Base-by-base conservation (phyloP, 495 filamentous ascomycete species). In the Cenococcum geophilum region DNA sequence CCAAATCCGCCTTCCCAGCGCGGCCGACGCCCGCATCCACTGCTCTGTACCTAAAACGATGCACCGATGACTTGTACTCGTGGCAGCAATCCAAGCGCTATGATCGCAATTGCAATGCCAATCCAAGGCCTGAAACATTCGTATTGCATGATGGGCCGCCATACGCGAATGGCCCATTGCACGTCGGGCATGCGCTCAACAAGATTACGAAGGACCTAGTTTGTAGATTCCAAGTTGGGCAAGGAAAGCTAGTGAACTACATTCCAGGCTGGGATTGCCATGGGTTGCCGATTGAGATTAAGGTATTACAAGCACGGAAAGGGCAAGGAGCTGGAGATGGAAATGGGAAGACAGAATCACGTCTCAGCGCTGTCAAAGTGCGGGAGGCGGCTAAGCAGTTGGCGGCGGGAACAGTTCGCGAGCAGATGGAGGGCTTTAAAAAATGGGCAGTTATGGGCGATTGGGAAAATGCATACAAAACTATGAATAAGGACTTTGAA, bases 201-300 rank as follows among this genome's bases (percentile, higher is more conserved):
- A 99, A 99, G 72, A 87, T 97, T 59, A 75, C 96, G 52, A 99
- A 99, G 78, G 93, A 99, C 71, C 88, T 97, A 53, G 86, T 96
- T 55, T 80, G 88, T 66, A 83, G 93, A 42, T 83, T 86, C 64
- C 83, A 96, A 73, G 75, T 97, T 51, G 82, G 86, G 47, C 78
- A 83, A 67, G 92, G 92, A 37, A 86, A 84, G 69, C 78, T 83
- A 45, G 82, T 97, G 35, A 80, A 85, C n/a, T 99, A 92, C 71
- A 78, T 92, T 4, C 93, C 93, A 4, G 95, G 93, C 34, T 99
- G 95, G 95, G 93, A 99, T 73, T 99, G 93, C 68, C 93, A 99
- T 77, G 93, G 93, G 5, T 79, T 99, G 55, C 93, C 93, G 8
- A 99, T 99, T 74, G 93, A 99, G 78, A 77, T 97, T 43, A 97